phyloP scores from a whole-genome alignment of 2,329 filamentous ascomycete species.

The Cladosporium sp. region DNA sequence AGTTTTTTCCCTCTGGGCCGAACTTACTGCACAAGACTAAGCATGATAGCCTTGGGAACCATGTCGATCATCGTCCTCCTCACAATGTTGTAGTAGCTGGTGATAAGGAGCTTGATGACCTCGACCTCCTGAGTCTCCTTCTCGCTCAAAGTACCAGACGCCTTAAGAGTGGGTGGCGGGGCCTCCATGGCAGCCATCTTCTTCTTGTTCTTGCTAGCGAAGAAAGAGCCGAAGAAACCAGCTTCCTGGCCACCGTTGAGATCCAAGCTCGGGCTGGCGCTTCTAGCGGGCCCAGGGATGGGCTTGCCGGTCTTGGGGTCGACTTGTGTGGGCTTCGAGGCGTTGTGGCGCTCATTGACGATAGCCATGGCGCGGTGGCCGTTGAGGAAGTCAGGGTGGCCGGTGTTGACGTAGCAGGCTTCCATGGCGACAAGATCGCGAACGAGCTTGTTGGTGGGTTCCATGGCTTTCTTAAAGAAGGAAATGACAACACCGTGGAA shows the following conservation, averaged over 20 bases:
- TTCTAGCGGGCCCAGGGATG: slow-evolving; percentile 72
- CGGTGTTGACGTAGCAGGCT: slow-evolving; percentile 96
- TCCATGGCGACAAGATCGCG: slow-evolving; percentile 94
- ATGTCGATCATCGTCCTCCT: slow-evolving; percentile 99
- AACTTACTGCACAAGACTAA: slow-evolving; percentile 89
- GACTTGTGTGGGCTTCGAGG: slow-evolving; percentile 84
- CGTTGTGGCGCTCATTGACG: slow-evolving; percentile 87
- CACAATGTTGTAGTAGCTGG: slow-evolving; percentile 97
- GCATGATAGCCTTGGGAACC: slow-evolving; percentile 99
- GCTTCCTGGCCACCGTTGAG: slow-evolving; percentile 49
- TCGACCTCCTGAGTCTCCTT: slow-evolving; percentile 95
- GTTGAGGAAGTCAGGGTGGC: slow-evolving; percentile 95
- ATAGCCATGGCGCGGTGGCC: slow-evolving; percentile 97
- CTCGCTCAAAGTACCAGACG: slow-evolving; percentile 88
- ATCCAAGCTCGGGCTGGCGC: slow-evolving; percentile 73
- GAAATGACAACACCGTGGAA: slow-evolving; percentile 87
- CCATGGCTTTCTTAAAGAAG: slow-evolving; percentile 99
- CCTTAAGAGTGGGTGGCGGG: slow-evolving; percentile 88
- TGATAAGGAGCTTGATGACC: slow-evolving; percentile 96
- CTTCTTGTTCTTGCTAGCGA: slow-evolving; percentile 99
- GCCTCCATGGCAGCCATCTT: slow-evolving; percentile 99
- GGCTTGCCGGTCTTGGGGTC: slow-evolving; percentile 99
- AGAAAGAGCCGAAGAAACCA: slow-evolving; percentile 96
- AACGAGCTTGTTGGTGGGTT: slow-evolving; percentile 96
- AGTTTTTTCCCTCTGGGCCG: slow-evolving; percentile 1